Conservation (phyloP, 2,329 filamentous ascomycete species). For the Colletotrichum tabaci region DNA sequence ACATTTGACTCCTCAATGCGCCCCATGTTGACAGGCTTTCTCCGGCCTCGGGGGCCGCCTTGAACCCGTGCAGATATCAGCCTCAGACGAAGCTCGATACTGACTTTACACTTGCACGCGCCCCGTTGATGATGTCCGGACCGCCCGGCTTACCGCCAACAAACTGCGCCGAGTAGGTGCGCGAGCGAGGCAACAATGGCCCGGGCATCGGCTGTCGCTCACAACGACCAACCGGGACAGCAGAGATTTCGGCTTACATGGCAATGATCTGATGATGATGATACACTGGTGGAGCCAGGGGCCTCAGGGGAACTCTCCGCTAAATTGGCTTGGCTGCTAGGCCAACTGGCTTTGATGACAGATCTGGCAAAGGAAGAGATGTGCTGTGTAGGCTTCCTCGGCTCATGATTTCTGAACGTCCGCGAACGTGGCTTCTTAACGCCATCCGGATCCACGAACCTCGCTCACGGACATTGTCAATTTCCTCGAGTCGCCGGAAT, state of each 20-base stretch:
- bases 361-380: background rate
- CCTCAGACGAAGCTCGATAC: slow-evolving; percentile 18
- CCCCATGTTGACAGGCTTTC: background rate
- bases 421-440: background rate
- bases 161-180: slow-evolving; percentile 1
- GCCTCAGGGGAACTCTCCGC: slow-evolving; percentile 16
- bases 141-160: slow-evolving; percentile 32
- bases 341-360: background rate
- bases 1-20: too few relatives aligned
- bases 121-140: slow-evolving; percentile 16
- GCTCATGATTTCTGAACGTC: background rate
- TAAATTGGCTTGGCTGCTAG: slow-evolving; percentile 21
- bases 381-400: too few relatives aligned
- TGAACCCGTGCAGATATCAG: background rate
- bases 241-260: slow-evolving; percentile 32
- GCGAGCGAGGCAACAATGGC: slow-evolving; percentile 3
- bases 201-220: slow-evolving; percentile 21
- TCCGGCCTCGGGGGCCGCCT: slow-evolving; percentile 3
- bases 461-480: slow-evolving; percentile 35
- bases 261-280: slow-evolving; percentile 36
- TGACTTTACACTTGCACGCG: slow-evolving; percentile 25
- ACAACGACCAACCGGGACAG: slow-evolving; percentile 9
- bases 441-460: slow-evolving; percentile 32
- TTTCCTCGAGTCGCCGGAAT: slow-evolving; percentile 18
- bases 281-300: background rate